Evolutionary conservation across 2,329 filamentous ascomycete species (phyloP).

Genomic region (Aureobasidium mangrovei): DNA sequence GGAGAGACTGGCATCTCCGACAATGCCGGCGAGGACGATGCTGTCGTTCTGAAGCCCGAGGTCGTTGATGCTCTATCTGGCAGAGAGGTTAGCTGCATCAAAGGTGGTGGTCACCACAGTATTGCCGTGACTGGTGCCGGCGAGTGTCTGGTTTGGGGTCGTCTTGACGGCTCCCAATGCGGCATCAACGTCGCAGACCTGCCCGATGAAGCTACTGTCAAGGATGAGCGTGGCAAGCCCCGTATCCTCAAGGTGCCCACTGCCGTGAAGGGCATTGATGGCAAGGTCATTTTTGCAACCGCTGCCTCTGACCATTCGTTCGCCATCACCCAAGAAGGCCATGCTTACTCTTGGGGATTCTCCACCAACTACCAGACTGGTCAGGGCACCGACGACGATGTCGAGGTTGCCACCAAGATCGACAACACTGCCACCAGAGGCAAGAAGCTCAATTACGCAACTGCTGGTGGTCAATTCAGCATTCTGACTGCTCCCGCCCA

Average conservation of each 20-base stretch:
- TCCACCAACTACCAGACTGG: conserved; percentile 73
- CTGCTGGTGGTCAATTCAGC: conserved; percentile 79
- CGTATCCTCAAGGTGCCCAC: conserved; percentile 64
- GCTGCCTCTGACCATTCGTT: conserved; percentile 67
- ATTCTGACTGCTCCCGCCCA: conserved; percentile 32
- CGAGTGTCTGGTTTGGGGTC: conserved; percentile 51
- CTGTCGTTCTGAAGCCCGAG: conserved; percentile 62
- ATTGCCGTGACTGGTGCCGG: conserved; percentile 46
- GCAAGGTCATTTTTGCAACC: conserved; percentile 20
- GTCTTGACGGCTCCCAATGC: conserved; percentile 51
- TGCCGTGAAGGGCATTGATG: conserved; percentile 47
- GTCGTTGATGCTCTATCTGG: conserved; percentile 56
- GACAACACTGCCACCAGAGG: conserved; percentile 76
- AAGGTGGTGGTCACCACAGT: conserved; percentile 70
- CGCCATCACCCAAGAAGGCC: conserved; percentile 58
- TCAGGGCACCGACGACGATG: conserved; percentile 67
- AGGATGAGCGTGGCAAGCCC: conserved; percentile 55
- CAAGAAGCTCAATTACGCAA: conserved; percentile 67
- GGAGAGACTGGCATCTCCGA: conserved; percentile 64
- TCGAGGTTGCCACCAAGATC: conserved; percentile 67
- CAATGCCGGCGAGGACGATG: conserved; percentile 57
- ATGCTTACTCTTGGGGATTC: conserved; percentile 73
- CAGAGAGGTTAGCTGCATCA: conserved; percentile 57
- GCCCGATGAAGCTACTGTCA: conserved; percentile 50
- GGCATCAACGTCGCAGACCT: conserved; percentile 41